These are phyloP conservation scores for Smallanthus sonchifolius DNA, from an alignment of 129 eudicot genomes.

Conservation along the genomic window DNA sequence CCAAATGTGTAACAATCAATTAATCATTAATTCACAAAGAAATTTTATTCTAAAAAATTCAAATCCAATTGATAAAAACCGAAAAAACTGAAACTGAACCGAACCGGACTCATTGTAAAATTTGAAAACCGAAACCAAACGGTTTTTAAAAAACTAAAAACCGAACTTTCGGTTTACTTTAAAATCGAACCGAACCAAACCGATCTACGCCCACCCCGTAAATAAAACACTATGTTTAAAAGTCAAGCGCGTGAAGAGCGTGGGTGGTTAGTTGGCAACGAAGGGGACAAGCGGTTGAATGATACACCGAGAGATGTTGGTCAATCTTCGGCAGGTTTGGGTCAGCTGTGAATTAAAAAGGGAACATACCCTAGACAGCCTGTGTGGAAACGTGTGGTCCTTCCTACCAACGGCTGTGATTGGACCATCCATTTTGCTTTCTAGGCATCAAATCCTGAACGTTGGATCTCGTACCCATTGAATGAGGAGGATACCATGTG, in stretches of 20 bases:
- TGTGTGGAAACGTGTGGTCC: conserved; percentile 50
- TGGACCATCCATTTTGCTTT: background rate
- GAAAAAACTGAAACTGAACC: too few relatives aligned
- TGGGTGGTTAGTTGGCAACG: background rate
- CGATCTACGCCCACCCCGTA: too few relatives aligned
- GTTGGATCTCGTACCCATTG: conserved; percentile 36
- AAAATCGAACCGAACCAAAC: too few relatives aligned
- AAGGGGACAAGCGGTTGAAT: conserved; percentile 33
- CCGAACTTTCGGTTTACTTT: too few relatives aligned
- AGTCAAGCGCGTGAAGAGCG: conserved; percentile 27
- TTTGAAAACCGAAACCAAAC: too few relatives aligned
- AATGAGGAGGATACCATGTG: conserved; percentile 43
- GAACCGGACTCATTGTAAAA: too few relatives aligned
- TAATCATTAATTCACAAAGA: too few relatives aligned
- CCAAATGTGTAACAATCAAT: too few relatives aligned
- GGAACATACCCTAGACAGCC: conserved; percentile 49
- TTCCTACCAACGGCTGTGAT: conserved; percentile 44
- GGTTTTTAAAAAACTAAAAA: too few relatives aligned
- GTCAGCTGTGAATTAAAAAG: conserved; percentile 27
- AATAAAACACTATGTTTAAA: background rate
- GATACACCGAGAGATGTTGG: conserved; percentile 40
- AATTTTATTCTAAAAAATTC: too few relatives aligned
- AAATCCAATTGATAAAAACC: too few relatives aligned
- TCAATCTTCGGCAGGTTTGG: conserved; percentile 35
- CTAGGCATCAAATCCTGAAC: conserved; percentile 5